Evolutionary conservation across 495 filamentous ascomycete species (phyloP), one percentile per base, ranked within the genome.

Genomic region (Podospora tetraspora): DNA sequence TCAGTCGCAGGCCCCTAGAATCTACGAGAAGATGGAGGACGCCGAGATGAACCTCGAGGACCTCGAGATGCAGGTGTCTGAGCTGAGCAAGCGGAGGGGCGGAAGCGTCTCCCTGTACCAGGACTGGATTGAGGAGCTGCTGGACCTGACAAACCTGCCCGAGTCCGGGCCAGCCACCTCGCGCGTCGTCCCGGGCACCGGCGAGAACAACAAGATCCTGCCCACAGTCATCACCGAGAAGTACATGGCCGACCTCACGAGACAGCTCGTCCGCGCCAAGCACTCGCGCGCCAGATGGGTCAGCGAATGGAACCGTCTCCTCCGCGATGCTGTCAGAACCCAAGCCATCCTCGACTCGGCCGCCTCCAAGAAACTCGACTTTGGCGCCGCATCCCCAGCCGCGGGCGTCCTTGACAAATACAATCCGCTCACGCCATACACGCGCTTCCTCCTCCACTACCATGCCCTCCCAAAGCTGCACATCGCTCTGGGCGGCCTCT

Each of bases 41-140:
- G 91, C 95, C 2, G 88, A 91, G 57, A 86, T 88, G 63, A 88
- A 90, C 62, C 80, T 97, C 3, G 92, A 96, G 71, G 88, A 91
- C 69, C 79, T 97, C 19, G 94, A 97, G 69, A 80, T 84, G 3
- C 92, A 95, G 72, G 90, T 97, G 13, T 76, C 83, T 25, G 89
- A 92, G 78, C 84, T 99, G 30, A 86, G 88, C 62, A 86, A 88
- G 71, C 84, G 94, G 67, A 97, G 96, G 80, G 90, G 86, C 23
- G 93, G 92, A 13, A 92, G 88, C n/a, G 91, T 91, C 3, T 86
- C 83, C 60, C 85, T 91, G 59, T 95, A 93, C 77, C 88, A 90
- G 67, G 94, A 96, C 66, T 99, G 95, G 95, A 95, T 99, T 69
- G 94, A 97, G 69, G 95, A 88, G 65, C 71, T 99, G 23, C 88